Conservation (phyloP, 495 filamentous ascomycete genomes). For the Talaromyces proteolyticus region DNA sequence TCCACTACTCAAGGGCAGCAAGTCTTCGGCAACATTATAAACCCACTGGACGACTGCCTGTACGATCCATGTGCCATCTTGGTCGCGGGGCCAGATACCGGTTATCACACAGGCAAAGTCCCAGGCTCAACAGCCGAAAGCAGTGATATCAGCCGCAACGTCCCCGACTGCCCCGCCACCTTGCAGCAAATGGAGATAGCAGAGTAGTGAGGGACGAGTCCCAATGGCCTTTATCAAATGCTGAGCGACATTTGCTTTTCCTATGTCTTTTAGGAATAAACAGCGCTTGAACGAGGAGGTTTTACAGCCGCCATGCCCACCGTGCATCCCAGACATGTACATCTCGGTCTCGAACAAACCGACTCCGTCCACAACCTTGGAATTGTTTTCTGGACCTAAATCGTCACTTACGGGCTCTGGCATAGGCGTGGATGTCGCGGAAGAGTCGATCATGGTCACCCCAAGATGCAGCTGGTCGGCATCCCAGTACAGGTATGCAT, state of each 20-base stretch:
- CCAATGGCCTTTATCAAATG: constrained; percentile 39
- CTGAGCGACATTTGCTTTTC: constrained; percentile 26
- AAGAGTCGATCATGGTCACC: constrained; percentile 46
- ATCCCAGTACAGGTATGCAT: constrained; percentile 54
- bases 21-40: constrained; percentile 39
- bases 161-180: constrained; percentile 50
- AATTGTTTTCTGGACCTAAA: constrained; percentile 30
- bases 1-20: constrained; percentile 48
- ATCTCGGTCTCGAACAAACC: constrained; percentile 54
- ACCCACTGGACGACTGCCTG: constrained; percentile 47
- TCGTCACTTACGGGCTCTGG: constrained; percentile 15
- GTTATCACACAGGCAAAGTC: constrained; percentile 59
- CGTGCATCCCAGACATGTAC: constrained; percentile 57
- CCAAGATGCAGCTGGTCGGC: constrained; percentile 43
- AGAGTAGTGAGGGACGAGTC: constrained; percentile 46
- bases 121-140: constrained; percentile 62
- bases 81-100: constrained; percentile 53
- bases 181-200: constrained; percentile 60
- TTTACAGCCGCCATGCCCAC: constrained; percentile 51
- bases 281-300: constrained; percentile 63
- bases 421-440: constrained; percentile 13
- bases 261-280: constrained; percentile 51
- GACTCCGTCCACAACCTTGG: constrained; percentile 37
- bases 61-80: constrained; percentile 44
- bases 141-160: constrained; percentile 40